Evolutionary conservation across 805 yeast genomes (phyloP).

Genomic region (Tetrapisispora namnaoensis): DNA sequence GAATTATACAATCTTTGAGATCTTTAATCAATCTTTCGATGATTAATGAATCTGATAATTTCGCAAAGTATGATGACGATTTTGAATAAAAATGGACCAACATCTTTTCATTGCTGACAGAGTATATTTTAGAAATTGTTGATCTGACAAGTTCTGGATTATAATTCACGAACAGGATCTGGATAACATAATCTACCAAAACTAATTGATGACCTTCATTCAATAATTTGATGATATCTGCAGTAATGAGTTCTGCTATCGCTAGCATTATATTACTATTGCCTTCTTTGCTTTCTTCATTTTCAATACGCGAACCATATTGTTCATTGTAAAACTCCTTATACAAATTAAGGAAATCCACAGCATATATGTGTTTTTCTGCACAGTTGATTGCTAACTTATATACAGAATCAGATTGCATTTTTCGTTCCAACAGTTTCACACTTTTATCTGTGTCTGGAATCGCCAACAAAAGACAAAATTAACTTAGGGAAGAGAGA

Average conservation of each 20-base stretch:
- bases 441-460: too few species aligned
- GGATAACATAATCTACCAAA: slow-evolving; percentile 23
- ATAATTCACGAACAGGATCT: slow-evolving; percentile 24
- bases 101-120: slow-evolving; percentile 9
- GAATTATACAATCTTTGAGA: slow-evolving; percentile 17
- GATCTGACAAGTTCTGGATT: slow-evolving; percentile 19
- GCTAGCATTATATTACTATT: slow-evolving; percentile 1
- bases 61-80: slow-evolving; percentile 18
- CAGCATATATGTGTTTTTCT: slow-evolving; percentile 18
- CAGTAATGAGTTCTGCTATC: slow-evolving; percentile 5
- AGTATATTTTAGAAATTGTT: slow-evolving; percentile 18
- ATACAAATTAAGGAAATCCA: slow-evolving; percentile 24
- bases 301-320: slow-evolving; percentile 10
- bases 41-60: slow-evolving; percentile 22
- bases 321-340: slow-evolving; percentile 28
- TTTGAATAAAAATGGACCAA: slow-evolving; percentile 23
- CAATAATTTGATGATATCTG: slow-evolving; percentile 17
- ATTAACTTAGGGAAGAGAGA: too few species aligned
- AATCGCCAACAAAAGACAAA: too few species aligned
- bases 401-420: slow-evolving; percentile 18
- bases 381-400: slow-evolving; percentile 23
- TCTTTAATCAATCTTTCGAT: slow-evolving; percentile 23
- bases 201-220: slow-evolving; percentile 12
- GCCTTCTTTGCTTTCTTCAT: slow-evolving; percentile 9
- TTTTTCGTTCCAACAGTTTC: neutral